Evolutionary conservation across 495 filamentous ascomycete species (phyloP).

Genomic region (Aspergillus heteromorphus): DNA sequence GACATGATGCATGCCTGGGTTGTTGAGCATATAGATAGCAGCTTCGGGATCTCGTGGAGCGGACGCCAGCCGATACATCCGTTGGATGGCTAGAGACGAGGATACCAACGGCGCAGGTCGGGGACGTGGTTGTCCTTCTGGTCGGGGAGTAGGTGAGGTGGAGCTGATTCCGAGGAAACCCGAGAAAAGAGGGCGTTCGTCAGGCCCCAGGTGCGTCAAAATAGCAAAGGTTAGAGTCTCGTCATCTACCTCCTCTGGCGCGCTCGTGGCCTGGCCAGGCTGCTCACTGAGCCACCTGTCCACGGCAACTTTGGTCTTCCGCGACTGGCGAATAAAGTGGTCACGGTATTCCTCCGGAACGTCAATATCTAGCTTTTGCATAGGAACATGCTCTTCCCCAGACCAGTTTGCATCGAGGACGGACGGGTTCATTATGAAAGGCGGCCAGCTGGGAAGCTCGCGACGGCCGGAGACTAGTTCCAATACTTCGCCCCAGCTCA

Average conservation of each 20-base stretch:
- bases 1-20: constrained; percentile 75
- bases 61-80: constrained; percentile 69
- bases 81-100: constrained; percentile 70
- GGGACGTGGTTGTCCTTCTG: constrained; percentile 46
- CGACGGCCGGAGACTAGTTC: constrained; percentile 85
- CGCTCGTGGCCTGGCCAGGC: constrained; percentile 61
- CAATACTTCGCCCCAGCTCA: constrained; percentile 96
- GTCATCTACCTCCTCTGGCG: constrained; percentile 82
- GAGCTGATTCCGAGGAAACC: constrained; percentile 68
- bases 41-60: constrained; percentile 78
- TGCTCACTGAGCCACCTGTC: constrained; percentile 81
- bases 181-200: constrained; percentile 72
- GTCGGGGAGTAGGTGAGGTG: constrained; percentile 36
- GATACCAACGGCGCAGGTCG: constrained; percentile 65
- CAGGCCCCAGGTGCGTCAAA: constrained; percentile 72
- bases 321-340: constrained; percentile 81
- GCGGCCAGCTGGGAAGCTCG: constrained; percentile 81
- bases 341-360: constrained; percentile 85
- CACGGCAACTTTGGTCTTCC: constrained; percentile 77
- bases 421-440: constrained; percentile 61
- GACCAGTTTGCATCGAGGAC: constrained; percentile 51
- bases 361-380: constrained; percentile 83
- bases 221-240: constrained; percentile 91
- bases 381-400: constrained; percentile 51
- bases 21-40: constrained; percentile 82